Conservation (phyloP, 495 filamentous ascomycete genomes). For the Xylaria palmicola region DNA sequence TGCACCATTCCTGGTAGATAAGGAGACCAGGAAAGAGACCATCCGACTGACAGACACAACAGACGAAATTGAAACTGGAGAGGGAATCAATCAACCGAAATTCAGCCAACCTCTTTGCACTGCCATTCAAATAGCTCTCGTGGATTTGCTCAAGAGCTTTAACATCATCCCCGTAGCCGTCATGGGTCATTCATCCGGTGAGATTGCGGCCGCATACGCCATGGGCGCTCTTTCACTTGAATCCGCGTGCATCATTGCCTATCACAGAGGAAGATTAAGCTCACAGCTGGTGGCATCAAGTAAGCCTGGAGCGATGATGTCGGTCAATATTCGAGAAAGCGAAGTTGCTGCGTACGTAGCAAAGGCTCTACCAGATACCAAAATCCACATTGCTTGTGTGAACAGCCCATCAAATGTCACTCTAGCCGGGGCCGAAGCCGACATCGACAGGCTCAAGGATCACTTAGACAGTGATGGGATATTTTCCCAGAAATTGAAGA, state of each 20-base stretch:
- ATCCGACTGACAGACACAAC: too few species aligned
- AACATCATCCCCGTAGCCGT: slow-evolving; percentile 46
- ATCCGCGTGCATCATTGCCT: slow-evolving; percentile 45
- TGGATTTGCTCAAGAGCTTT: slow-evolving; percentile 51
- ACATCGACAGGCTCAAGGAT: slow-evolving; percentile 32
- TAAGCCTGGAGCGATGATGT: slow-evolving; percentile 40
- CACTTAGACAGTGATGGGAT: slow-evolving; percentile 24
- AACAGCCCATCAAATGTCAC: slow-evolving; percentile 47
- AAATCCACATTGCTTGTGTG: slow-evolving; percentile 39
- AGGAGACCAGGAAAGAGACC: too few species aligned
- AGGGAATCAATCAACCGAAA: slow-evolving; percentile 31
- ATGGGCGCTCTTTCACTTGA: slow-evolving; percentile 34
- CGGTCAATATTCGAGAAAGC: slow-evolving; percentile 35
- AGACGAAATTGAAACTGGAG: not conserved
- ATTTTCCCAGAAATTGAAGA: slow-evolving; percentile 43
- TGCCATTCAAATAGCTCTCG: slow-evolving; percentile 48
- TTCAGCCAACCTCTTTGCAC: slow-evolving; percentile 47
- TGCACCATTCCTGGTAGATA: too few species aligned
- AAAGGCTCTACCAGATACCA: not conserved
- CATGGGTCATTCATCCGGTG: slow-evolving; percentile 61
- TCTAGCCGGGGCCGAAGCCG: slow-evolving; percentile 33
- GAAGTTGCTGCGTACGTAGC: not conserved
- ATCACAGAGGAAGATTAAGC: slow-evolving; percentile 30
- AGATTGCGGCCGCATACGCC: slow-evolving; percentile 51
- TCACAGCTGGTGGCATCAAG: slow-evolving; percentile 13